These are phyloP conservation scores for Heliamphora exappendiculata DNA, from an alignment of 148 eudicot species.

Conservation along the genomic window DNA sequence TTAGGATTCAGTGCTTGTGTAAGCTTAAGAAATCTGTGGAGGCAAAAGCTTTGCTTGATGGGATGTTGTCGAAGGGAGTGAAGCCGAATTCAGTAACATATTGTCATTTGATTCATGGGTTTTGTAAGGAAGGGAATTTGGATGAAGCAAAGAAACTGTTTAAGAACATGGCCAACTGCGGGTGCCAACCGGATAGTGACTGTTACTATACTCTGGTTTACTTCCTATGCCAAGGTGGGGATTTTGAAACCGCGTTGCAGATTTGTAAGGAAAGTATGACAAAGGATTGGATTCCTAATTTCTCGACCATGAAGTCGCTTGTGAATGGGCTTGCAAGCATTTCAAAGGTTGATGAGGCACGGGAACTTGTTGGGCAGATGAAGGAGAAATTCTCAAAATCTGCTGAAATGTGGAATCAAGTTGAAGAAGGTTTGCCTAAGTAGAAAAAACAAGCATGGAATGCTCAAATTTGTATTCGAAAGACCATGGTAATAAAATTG, in stretches of 20 bases:
- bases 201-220: slow-evolving; percentile 68
- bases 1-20: slow-evolving; percentile 72
- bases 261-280: slow-evolving; percentile 50
- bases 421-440: slow-evolving; percentile 51
- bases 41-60: slow-evolving; percentile 74
- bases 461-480: background rate
- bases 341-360: slow-evolving; percentile 66
- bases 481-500: background rate
- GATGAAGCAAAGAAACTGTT: slow-evolving; percentile 70
- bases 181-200: slow-evolving; percentile 36
- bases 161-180: slow-evolving; percentile 37
- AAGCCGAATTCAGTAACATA: slow-evolving; percentile 54
- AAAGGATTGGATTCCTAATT: slow-evolving; percentile 71
- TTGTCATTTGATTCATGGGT: slow-evolving; percentile 61
- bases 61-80: slow-evolving; percentile 48
- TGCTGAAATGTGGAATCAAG: slow-evolving; percentile 60
- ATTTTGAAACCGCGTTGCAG: slow-evolving; percentile 56
- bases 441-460: slow-evolving; percentile 21
- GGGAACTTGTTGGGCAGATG: slow-evolving; percentile 47
- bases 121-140: slow-evolving; percentile 60
- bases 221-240: slow-evolving; percentile 55
- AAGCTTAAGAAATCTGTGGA: slow-evolving; percentile 59
- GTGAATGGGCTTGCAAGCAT: slow-evolving; percentile 64
- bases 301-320: slow-evolving; percentile 61
- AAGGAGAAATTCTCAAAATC: slow-evolving; percentile 57